Percentiles rank a stretch among this genome's conserved stretches.
Conservation (phyloP, 352 stramenopile species). For the Phytophthora pisi region DNA sequence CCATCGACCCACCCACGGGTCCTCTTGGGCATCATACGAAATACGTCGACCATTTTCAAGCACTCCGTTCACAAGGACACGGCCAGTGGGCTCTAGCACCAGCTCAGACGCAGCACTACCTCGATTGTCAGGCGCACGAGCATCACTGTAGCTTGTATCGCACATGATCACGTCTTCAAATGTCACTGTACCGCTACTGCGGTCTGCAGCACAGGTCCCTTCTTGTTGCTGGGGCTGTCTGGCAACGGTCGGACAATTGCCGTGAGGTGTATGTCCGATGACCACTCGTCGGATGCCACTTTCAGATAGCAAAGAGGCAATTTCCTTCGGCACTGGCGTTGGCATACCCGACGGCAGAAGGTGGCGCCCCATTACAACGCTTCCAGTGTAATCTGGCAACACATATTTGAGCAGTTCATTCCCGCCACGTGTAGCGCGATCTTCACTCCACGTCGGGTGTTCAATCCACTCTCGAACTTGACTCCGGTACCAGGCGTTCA, state of each 20-base stretch:
- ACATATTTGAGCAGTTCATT: slow-evolving; percentile 78
- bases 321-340: slow-evolving; percentile 43
- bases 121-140: slow-evolving; percentile 70
- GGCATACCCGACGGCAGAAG: slow-evolving; percentile 84
- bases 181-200: slow-evolving; percentile 13
- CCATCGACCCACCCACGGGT: slow-evolving; percentile 51
- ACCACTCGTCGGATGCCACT: slow-evolving; percentile 87
- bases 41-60: slow-evolving; percentile 57
- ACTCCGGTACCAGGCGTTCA: slow-evolving; percentile 86
- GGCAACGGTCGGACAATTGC: slow-evolving; percentile 90
- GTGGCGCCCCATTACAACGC: slow-evolving; percentile 78
- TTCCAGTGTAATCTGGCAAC: slow-evolving; percentile 57
- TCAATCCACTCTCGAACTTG: slow-evolving; percentile 83
- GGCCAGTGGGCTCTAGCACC: slow-evolving; percentile 61
- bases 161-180: slow-evolving; percentile 91
- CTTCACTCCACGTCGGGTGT: slow-evolving; percentile 74
- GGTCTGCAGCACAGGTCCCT: slow-evolving; percentile 16
- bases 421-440: slow-evolving; percentile 60
- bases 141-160: slow-evolving; percentile 94
- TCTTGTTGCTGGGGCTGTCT: slow-evolving; percentile 44
- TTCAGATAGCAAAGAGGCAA: slow-evolving; percentile 60
- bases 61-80: slow-evolving; percentile 57
- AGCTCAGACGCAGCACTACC: slow-evolving; percentile 81
- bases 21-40: slow-evolving; percentile 43
- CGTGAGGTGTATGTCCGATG: slow-evolving; percentile 93